phyloP scores from a whole-genome alignment of 495 filamentous ascomycete species.

The Oidiodendron maius region DNA sequence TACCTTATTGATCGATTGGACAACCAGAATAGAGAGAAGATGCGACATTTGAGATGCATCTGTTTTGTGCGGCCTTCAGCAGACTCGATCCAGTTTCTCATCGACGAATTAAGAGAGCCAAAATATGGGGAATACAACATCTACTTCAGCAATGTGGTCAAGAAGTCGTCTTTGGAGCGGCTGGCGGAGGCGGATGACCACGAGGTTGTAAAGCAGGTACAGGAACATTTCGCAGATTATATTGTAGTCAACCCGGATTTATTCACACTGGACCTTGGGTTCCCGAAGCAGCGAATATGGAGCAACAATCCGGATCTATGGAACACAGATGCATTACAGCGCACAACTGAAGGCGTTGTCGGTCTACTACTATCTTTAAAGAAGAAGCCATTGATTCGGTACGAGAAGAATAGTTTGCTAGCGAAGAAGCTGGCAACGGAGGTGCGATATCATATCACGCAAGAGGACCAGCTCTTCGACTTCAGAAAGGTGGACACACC shows the following conservation, averaged over 20 bases:
- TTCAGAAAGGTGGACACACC: slow-evolving; percentile 94
- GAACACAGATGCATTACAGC: slow-evolving; percentile 80
- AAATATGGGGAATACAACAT: slow-evolving; percentile 98
- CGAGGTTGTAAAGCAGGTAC: slow-evolving; percentile 85
- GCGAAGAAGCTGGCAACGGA: slow-evolving; percentile 91
- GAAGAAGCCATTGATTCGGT: slow-evolving; percentile 92
- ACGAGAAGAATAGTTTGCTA: slow-evolving; percentile 85
- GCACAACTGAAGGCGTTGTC: slow-evolving; percentile 80
- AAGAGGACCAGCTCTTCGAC: slow-evolving; percentile 96
- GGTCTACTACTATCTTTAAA: slow-evolving; percentile 80
- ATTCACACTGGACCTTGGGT: slow-evolving; percentile 72
- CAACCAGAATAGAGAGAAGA: slow-evolving; percentile 87
- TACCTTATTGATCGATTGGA: slow-evolving; percentile 96
- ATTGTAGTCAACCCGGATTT: slow-evolving; percentile 92
- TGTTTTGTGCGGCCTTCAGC: slow-evolving; percentile 90
- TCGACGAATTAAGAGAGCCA: slow-evolving; percentile 92
- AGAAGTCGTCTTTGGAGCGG: slow-evolving; percentile 92
- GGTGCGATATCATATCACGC: slow-evolving; percentile 83
- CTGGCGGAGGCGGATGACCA: slow-evolving; percentile 97
- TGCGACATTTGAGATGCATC: slow-evolving; percentile 92
- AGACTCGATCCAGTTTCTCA: slow-evolving; percentile 84
- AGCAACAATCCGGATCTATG: slow-evolving; percentile 80
- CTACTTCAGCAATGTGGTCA: slow-evolving; percentile 94
- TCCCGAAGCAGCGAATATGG: slow-evolving; percentile 69
- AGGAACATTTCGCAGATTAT: slow-evolving; percentile 95